A percentile compares a stretch with the other conserved stretches of the same genome.
phyloP scores from a whole-genome alignment of 208 protist species.

The Porcisia hertigi region DNA sequence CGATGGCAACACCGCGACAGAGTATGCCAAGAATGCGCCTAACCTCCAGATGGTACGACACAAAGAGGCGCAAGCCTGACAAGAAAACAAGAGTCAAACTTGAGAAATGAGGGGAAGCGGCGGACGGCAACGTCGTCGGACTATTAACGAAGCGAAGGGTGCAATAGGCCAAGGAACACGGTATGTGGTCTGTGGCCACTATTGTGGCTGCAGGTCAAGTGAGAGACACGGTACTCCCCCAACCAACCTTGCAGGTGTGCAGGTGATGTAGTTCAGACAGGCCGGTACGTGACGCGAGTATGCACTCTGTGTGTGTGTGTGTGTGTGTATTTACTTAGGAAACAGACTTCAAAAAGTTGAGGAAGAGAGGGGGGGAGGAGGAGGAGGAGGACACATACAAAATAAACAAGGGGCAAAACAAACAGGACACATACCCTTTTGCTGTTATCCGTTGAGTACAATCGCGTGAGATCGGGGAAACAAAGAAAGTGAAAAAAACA shows the following conservation, averaged over 20 bases:
- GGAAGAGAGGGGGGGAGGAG: not conserved
- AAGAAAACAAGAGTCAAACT: not conserved
- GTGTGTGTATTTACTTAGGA: not conserved
- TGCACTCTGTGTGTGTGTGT: not conserved
- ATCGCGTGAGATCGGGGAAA: not conserved
- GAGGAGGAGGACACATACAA: not conserved
- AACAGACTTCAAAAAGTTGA: too few relatives aligned
- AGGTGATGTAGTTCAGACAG: too few relatives aligned
- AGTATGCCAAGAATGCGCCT: too few relatives aligned
- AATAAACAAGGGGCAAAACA: not conserved
- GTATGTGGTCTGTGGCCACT: not conserved
- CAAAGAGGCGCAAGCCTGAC: not conserved
- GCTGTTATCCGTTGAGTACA: too few relatives aligned
- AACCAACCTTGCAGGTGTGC: too few relatives aligned
- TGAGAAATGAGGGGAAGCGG: not conserved
- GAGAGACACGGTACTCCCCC: not conserved
- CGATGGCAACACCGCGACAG: too few relatives aligned
- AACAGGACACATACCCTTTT: not conserved
- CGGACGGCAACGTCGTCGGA: too few relatives aligned
- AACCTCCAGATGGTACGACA: not conserved
- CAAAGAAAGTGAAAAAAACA: not conserved
- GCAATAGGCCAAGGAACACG: not conserved
- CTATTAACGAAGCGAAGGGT: too few relatives aligned
- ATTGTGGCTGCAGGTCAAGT: not conserved
- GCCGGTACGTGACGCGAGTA: not conserved